A percentile compares a stretch with the other conserved stretches of the same genome.
These are phyloP conservation scores for Trichophyton simii DNA, from an alignment of 2,329 filamentous ascomycete genomes.

Conservation along the genomic window DNA sequence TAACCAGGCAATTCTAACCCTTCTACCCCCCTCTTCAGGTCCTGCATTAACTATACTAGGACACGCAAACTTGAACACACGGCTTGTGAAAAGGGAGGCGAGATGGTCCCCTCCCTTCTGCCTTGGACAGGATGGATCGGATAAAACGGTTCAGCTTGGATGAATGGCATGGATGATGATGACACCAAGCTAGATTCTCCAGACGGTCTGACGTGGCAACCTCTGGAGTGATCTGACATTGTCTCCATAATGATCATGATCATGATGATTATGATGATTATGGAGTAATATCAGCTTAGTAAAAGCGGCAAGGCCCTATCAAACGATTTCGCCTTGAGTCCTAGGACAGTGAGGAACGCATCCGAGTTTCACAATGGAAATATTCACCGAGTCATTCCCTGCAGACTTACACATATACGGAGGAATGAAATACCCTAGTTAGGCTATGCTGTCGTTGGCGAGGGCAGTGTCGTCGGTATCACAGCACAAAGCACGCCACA, in stretches of 20 bases:
- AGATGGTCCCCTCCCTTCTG: not conserved
- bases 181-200: slow-evolving; percentile 6
- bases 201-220: slow-evolving; percentile 14
- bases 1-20: slow-evolving; percentile 2
- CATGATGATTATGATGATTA: not conserved
- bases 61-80: no score
- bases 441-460: no score
- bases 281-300: not conserved
- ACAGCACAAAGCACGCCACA: no score
- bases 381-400: no score
- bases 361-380: no score
- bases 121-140: not conserved
- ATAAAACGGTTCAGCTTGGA: slow-evolving; percentile 3
- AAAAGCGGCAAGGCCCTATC: not conserved
- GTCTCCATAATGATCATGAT: not conserved
- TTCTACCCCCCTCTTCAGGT: not conserved
- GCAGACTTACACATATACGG: no score
- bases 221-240: slow-evolving; percentile 8
- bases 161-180: slow-evolving; percentile 8
- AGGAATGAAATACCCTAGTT: no score
- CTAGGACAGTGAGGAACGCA: no score
- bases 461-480: no score
- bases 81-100: not conserved
- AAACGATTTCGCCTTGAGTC: no score
- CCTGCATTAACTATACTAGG: not conserved